Evolutionary conservation across 306 rosid species (phyloP).

Genomic region (Prunus mira): DNA sequence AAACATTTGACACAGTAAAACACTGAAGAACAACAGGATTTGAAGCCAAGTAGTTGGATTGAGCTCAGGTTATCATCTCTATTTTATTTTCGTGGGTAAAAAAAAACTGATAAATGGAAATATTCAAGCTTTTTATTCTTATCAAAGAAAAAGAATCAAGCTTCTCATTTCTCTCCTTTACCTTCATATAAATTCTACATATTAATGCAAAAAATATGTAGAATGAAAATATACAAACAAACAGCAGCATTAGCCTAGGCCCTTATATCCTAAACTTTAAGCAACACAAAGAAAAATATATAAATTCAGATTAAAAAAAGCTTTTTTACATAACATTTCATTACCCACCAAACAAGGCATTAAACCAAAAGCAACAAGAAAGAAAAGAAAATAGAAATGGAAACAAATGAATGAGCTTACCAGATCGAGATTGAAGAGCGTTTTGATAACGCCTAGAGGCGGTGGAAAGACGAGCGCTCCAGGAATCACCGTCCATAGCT

Average conservation of each 20-base stretch:
- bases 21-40: slow-evolving; percentile 2
- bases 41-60: background rate
- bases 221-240: background rate
- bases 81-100: background rate
- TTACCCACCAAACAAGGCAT: slow-evolving; percentile 13
- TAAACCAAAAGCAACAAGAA: background rate
- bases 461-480: slow-evolving; percentile 65
- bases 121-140: background rate
- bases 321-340: background rate
- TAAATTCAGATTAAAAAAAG: background rate
- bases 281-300: background rate
- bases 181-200: background rate
- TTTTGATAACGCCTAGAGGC: slow-evolving; percentile 62
- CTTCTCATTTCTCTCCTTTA: background rate
- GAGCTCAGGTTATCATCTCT: slow-evolving; percentile 1
- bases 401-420: slow-evolving; percentile 21
- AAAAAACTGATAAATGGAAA: background rate
- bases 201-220: background rate
- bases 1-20: background rate
- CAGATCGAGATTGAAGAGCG: slow-evolving; percentile 78
- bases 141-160: background rate
- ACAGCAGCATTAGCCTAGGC: background rate
- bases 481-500: slow-evolving; percentile 76
- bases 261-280: background rate
- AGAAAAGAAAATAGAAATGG: no score